A percentile compares a stretch with the other conserved stretches of the same genome.
Conservation (phyloP, 192 early-diverging fungal species). For the Rhizophagus clarus region DNA sequence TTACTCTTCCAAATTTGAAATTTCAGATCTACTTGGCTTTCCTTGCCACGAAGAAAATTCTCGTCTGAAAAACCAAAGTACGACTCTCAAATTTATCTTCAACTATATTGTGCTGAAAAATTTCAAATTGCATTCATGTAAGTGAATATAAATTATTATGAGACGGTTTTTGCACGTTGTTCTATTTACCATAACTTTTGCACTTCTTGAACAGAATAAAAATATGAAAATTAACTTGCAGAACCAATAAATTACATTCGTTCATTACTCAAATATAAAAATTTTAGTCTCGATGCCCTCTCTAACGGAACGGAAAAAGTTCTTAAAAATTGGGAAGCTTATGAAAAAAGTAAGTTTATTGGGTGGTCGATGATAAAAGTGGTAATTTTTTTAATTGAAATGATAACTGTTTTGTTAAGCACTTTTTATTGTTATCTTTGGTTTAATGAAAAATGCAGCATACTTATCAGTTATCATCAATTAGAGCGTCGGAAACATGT, state of each 20-base stretch:
- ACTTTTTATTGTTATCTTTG: no score
- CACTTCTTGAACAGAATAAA: slow-evolving; percentile 13
- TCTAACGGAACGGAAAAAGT: background rate
- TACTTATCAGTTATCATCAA: no score
- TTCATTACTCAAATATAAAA: background rate
- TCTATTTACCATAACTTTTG: slow-evolving; percentile 3
- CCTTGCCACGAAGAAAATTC: background rate
- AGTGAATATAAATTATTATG: slow-evolving; percentile 20
- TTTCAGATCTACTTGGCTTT: background rate
- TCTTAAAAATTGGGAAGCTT: background rate
- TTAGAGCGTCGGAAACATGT: no score
- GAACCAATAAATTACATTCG: background rate
- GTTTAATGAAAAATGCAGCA: no score
- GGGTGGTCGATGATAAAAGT: no score
- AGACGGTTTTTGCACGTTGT: background rate
- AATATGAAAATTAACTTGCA: background rate
- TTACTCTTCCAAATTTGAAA: slow-evolving; percentile 11
- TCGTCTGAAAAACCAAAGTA: background rate
- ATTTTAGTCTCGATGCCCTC: background rate
- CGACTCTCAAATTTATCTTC: background rate
- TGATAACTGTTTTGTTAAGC: no score
- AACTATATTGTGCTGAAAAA: background rate
- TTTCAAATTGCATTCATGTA: slow-evolving; percentile 12
- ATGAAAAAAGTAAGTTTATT: slow-evolving; percentile 23
- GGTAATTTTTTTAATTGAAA: no score